Evolutionary conservation across 805 yeast genomes (phyloP).

Genomic region (Candida pseudoglaebosa): DNA sequence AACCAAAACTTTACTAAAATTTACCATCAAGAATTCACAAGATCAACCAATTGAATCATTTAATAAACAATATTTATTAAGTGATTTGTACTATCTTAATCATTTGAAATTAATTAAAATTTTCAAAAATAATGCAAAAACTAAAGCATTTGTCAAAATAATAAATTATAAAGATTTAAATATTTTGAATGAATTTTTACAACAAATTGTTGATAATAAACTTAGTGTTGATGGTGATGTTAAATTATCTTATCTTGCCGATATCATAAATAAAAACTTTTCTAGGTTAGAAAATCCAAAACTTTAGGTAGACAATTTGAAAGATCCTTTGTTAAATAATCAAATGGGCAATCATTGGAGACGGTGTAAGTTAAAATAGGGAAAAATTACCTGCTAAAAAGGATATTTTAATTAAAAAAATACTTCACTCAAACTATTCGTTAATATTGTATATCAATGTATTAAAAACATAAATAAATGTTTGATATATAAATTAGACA

Average conservation of each 20-base stretch:
- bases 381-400: no score
- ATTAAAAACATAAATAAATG: no score
- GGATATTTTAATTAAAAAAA: no score
- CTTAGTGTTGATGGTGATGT: conserved; percentile 13
- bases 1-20: conserved; percentile 28
- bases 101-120: conserved; percentile 32
- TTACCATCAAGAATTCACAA: conserved; percentile 18
- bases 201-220: conserved; percentile 12
- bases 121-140: conserved; percentile 39
- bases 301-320: conserved; percentile 10
- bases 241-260: conserved; percentile 28
- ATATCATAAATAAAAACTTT: conserved; percentile 28
- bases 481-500: no score
- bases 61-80: conserved; percentile 40
- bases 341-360: no score
- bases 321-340: no score
- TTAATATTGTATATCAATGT: no score
- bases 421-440: no score
- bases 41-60: conserved; percentile 28
- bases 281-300: conserved; percentile 14
- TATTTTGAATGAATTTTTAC: conserved; percentile 20
- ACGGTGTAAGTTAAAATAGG: no score
- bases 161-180: conserved; percentile 25
- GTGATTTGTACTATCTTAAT: conserved; percentile 35
- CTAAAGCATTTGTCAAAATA: conserved; percentile 36